Evolutionary conservation across 1,284 basidiomycete species (phyloP).

Genomic region (Vanrija humicola): DNA sequence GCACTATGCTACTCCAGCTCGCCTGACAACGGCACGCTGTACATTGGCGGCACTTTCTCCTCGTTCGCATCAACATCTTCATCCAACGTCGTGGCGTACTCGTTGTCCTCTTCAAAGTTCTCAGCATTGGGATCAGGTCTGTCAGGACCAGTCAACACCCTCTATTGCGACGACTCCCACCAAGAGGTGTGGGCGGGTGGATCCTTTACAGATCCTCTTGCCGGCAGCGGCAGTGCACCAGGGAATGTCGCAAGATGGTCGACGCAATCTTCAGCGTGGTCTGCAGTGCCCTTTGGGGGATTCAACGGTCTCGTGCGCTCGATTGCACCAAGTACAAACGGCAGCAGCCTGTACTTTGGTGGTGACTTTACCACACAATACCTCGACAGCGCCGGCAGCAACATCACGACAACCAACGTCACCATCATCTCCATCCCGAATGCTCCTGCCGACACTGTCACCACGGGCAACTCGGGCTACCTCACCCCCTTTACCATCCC

Average conservation of each 20-base stretch:
- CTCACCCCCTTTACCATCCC: slow-evolving; percentile 79
- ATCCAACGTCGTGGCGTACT: slow-evolving; percentile 37
- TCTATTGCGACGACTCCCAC: slow-evolving; percentile 75
- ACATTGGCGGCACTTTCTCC: slow-evolving; percentile 42
- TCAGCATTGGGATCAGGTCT: slow-evolving; percentile 37
- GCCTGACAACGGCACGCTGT: slow-evolving; percentile 31
- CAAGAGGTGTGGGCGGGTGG: slow-evolving; percentile 82
- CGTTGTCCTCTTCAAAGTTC: slow-evolving; percentile 24
- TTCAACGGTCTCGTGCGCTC: slow-evolving; percentile 73
- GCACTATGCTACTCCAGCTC: slow-evolving; percentile 38
- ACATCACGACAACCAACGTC: slow-evolving; percentile 64
- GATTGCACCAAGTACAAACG: slow-evolving; percentile 70
- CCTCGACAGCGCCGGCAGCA: slow-evolving; percentile 56
- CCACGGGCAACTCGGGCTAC: slow-evolving; percentile 81
- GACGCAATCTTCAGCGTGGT: slow-evolving; percentile 57
- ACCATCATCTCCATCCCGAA: slow-evolving; percentile 52
- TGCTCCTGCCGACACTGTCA: slow-evolving; percentile 55
- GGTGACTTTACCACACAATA: slow-evolving; percentile 78
- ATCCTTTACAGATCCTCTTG: slow-evolving; percentile 56
- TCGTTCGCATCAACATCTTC: slow-evolving; percentile 25
- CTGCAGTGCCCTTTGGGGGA: slow-evolving; percentile 73
- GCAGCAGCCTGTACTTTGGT: slow-evolving; percentile 73
- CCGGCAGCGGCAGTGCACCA: slow-evolving; percentile 34
- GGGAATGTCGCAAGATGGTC: slow-evolving; percentile 79
- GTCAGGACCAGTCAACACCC: slow-evolving; percentile 64